Percentiles rank a stretch among this genome's conserved stretches.
phyloP scores from a whole-genome alignment of 1,284 basidiomycete species.

The Boletellus sp. region DNA sequence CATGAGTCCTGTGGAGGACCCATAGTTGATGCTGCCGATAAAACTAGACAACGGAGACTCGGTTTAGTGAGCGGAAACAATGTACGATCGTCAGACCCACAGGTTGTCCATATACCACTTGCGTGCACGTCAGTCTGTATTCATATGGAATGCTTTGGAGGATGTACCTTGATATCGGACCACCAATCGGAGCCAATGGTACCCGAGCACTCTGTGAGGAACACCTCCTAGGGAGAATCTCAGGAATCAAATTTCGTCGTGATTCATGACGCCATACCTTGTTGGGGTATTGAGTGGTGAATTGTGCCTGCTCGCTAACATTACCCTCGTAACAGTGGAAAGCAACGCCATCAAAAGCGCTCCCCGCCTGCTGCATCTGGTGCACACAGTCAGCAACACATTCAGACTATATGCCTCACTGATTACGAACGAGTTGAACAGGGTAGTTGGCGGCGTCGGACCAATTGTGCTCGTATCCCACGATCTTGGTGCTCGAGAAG shows the following conservation, averaged over 20 bases:
- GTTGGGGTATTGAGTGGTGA: slow-evolving; percentile 43
- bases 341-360: slow-evolving; percentile 45
- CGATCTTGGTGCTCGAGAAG: slow-evolving; percentile 41
- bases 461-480: slow-evolving; percentile 54
- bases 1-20: slow-evolving; percentile 56
- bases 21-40: slow-evolving; percentile 45
- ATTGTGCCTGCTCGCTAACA: slow-evolving; percentile 40
- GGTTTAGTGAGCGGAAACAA: neutral
- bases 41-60: slow-evolving; percentile 27
- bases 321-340: slow-evolving; percentile 51
- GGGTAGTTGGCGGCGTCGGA: slow-evolving; percentile 46
- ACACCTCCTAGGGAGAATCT: slow-evolving; percentile 35
- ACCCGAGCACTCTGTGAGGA: slow-evolving; percentile 54
- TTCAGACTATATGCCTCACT: neutral
- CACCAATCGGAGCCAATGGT: slow-evolving; percentile 67
- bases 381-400: slow-evolving; percentile 1
- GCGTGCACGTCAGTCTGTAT: slow-evolving; percentile 7
- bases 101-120: slow-evolving; percentile 77
- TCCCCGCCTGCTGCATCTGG: slow-evolving; percentile 47
- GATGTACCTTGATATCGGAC: slow-evolving; percentile 66
- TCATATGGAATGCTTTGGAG: neutral
- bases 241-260: neutral
- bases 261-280: slow-evolving; percentile 28
- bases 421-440: slow-evolving; percentile 41
- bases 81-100: slow-evolving; percentile 33